Base-by-base conservation (phyloP, 192 early-diverging fungal species). In the Thoreauomyces humboldtii region DNA sequence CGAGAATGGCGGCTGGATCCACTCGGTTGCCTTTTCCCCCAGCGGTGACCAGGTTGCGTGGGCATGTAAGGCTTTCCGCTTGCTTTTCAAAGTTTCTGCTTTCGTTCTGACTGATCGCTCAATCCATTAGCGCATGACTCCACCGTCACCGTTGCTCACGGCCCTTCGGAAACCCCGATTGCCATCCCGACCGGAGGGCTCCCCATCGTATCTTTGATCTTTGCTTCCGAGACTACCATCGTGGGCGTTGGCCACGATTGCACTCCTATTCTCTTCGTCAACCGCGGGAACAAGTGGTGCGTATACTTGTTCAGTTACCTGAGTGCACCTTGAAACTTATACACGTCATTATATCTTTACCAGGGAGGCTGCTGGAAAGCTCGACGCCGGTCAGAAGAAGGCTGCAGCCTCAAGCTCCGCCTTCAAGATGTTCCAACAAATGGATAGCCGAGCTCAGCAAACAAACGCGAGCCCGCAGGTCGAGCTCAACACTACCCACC, bases 241-340 rank as follows among this genome's bases (percentile, higher is more conserved):
- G 86, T 96, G 35, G 94, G 86, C 22, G 89, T 88, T 14, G 96
- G 96, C 9, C 91, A 95, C 73, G 96, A 98, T 68, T 98, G 95
- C 73, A 86, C 82, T 11, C 96, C 96, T 1, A 84, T 90, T 66
- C 74, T 98, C 43, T 89, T 88, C 62, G 70, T 57, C 31, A 79
- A 82, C 53, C 76, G 86, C 44, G 73, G 77, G 2, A 59, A 58
- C 48, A 61, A 83, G 19, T 92, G 89, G 91, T 90, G 35, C 32
- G 12, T 19, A 15, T 57, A 15, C 55, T n/a, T n/a, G n/a, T n/a
- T n/a, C n/a, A n/a, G n/a, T n/a, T n/a, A n/a, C n/a, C n/a, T n/a
- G n/a, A n/a, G n/a, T n/a, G n/a, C n/a, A n/a, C n/a, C n/a, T n/a
- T n/a, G 38, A 11, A 32, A 14, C 9, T 29, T 17, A 0, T 45